These are phyloP conservation scores for Agarophyton chilense DNA, from an alignment of 23 red algal genomes.

Conservation along the genomic window DNA sequence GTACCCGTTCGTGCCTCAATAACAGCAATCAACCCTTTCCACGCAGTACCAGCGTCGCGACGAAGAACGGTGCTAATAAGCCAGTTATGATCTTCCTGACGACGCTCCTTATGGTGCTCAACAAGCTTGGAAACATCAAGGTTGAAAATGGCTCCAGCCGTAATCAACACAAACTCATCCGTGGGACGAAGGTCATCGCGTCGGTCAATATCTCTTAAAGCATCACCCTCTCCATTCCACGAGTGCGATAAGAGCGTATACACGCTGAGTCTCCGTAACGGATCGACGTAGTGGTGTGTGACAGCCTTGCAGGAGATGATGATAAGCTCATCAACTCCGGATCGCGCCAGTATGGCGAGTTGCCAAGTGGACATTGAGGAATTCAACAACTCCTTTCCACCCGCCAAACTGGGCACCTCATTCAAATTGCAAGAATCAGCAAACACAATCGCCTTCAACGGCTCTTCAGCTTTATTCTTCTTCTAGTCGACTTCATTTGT, in stretches of 20 bases:
- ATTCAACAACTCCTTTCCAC: slow-evolving; percentile 43
- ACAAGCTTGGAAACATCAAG: slow-evolving; percentile 57
- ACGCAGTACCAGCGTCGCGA: slow-evolving; percentile 14
- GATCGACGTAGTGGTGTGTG: slow-evolving; percentile 1
- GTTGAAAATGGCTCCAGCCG: slow-evolving; percentile 63
- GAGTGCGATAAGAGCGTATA: neutral
- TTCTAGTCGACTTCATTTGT: too few relatives aligned
- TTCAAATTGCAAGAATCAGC: slow-evolving; percentile 50
- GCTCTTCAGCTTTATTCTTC: slow-evolving; percentile 34
- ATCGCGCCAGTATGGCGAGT: slow-evolving; percentile 68
- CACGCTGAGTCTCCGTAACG: slow-evolving; percentile 28
- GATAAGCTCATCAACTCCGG: slow-evolving; percentile 62
- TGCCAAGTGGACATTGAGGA: slow-evolving; percentile 63
- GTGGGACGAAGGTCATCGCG: slow-evolving; percentile 70
- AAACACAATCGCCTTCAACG: slow-evolving; percentile 65
- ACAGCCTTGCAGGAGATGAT: slow-evolving; percentile 44
- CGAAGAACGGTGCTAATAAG: slow-evolving; percentile 65
- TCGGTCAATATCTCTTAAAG: slow-evolving; percentile 66
- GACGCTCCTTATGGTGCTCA: slow-evolving; percentile 51
- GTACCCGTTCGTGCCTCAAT: slow-evolving; percentile 50
- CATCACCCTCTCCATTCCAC: slow-evolving; percentile 66
- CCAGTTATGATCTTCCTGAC: slow-evolving; percentile 70
- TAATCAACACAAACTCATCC: slow-evolving; percentile 80
- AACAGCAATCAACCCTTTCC: slow-evolving; percentile 47
- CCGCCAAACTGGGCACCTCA: slow-evolving; percentile 12